phyloP scores from a whole-genome alignment of 257 asterid species.

The Nicotiana attenuata region DNA sequence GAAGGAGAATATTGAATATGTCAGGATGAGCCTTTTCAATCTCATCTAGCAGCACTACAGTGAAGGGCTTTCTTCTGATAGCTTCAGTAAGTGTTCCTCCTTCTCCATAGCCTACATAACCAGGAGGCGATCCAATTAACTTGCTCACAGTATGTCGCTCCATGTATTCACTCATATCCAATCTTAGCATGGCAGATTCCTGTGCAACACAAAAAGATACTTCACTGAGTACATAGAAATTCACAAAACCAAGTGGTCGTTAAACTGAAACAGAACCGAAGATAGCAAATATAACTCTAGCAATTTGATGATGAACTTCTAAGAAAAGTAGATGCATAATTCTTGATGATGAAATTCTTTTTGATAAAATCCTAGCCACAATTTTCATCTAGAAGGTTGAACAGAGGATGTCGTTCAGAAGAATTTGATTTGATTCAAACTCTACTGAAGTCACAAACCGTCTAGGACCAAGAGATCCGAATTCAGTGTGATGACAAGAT shows the following conservation, averaged over 20 bases:
- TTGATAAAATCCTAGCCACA: not conserved
- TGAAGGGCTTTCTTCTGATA: slow-evolving; percentile 81
- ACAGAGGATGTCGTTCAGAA: not conserved
- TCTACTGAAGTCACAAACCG: not conserved
- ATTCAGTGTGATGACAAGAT: not conserved
- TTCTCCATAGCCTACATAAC: slow-evolving; percentile 91
- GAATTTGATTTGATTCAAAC: not conserved
- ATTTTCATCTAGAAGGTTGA: not conserved
- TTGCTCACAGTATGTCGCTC: slow-evolving; percentile 98
- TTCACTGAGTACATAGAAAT: not conserved
- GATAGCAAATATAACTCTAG: not conserved
- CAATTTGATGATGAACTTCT: not conserved
- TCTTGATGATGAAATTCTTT: not conserved
- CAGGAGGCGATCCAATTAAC: slow-evolving; percentile 99
- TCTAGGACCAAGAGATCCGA: not conserved
- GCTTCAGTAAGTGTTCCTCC: slow-evolving; percentile 98
- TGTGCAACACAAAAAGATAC: slow-evolving; percentile 22
- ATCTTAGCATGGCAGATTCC: slow-evolving; percentile 91
- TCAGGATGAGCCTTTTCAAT: slow-evolving; percentile 98
- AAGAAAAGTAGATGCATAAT: not conserved
- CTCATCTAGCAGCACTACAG: slow-evolving; percentile 90
- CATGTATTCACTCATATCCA: slow-evolving; percentile 99
- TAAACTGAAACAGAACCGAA: not conserved
- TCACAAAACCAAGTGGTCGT: not conserved
- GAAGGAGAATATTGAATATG: slow-evolving; percentile 90